phyloP scores from a whole-genome alignment of 2,329 filamentous ascomycete species.

The Pestalotiopsis sp. region DNA sequence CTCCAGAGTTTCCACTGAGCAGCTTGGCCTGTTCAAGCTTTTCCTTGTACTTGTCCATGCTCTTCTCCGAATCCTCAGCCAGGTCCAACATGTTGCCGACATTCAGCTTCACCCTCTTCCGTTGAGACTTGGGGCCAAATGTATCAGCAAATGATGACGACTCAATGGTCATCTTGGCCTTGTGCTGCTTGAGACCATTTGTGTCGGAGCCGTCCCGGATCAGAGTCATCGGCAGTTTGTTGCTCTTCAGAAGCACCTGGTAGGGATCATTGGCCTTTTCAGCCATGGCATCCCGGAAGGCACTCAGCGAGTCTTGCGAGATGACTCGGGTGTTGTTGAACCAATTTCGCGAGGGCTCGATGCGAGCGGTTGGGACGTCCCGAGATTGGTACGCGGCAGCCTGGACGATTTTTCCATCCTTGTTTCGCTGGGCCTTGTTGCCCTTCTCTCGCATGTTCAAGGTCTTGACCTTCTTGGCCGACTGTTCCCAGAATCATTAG shows the following conservation, averaged over 20 bases:
- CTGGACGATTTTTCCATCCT: constrained; percentile 80
- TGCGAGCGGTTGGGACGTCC: constrained; percentile 79
- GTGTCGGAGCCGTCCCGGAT: constrained; percentile 78
- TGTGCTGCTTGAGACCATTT: constrained; percentile 88
- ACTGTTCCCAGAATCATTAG: background rate
- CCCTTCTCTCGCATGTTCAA: constrained; percentile 92
- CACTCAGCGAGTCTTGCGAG: constrained; percentile 82
- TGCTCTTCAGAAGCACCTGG: constrained; percentile 91
- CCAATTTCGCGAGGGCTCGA: constrained; percentile 97
- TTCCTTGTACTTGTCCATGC: constrained; percentile 81
- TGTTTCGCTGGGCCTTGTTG: constrained; percentile 74
- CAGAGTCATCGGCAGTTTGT: constrained; percentile 95
- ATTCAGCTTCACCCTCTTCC: constrained; percentile 88
- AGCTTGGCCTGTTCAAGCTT: constrained; percentile 78
- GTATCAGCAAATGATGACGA: constrained; percentile 83
- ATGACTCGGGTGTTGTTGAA: constrained; percentile 93
- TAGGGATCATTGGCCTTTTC: constrained; percentile 91
- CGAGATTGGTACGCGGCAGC: constrained; percentile 82
- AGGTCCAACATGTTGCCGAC: constrained; percentile 83
- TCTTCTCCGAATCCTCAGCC: constrained; percentile 77
- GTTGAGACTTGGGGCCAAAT: constrained; percentile 90
- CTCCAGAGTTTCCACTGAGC: constrained; percentile 70
- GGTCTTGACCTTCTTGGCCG: constrained; percentile 83
- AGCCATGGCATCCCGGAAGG: constrained; percentile 90
- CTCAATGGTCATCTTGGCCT: constrained; percentile 92